Percentiles rank a stretch among this genome's conserved stretches.
Evolutionary conservation across 495 filamentous ascomycete species (phyloP).

Genomic region (Tetracladium marchalianum): DNA sequence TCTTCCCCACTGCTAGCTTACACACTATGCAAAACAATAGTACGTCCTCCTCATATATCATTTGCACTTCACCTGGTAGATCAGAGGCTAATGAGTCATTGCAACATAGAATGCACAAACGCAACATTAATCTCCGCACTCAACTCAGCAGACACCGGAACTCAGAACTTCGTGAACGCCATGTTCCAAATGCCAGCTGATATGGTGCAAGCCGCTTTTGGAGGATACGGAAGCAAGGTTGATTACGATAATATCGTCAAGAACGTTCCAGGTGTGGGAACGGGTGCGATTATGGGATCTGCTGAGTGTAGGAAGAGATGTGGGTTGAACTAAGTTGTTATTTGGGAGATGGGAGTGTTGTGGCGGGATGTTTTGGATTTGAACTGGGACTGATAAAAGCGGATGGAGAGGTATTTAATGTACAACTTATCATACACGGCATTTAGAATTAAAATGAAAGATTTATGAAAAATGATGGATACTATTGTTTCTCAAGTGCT

Average conservation of each 20-base stretch:
- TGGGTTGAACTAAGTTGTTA: too few relatives aligned
- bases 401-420: too few relatives aligned
- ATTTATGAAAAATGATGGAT: too few relatives aligned
- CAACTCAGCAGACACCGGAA: slow-evolving; percentile 26
- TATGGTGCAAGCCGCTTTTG: slow-evolving; percentile 24
- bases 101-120: slow-evolving; percentile 22
- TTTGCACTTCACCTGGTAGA: too few relatives aligned
- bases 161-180: slow-evolving; percentile 25
- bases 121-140: slow-evolving; percentile 27
- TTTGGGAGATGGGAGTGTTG: too few relatives aligned
- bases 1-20: slow-evolving; percentile 36
- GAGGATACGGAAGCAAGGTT: not conserved
- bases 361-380: too few relatives aligned
- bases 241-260: slow-evolving; percentile 5
- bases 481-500: too few relatives aligned
- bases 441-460: too few relatives aligned
- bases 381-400: too few relatives aligned
- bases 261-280: slow-evolving; percentile 22
- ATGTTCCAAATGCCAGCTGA: slow-evolving; percentile 21
- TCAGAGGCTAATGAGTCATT: too few relatives aligned
- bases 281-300: slow-evolving; percentile 22
- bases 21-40: slow-evolving; percentile 42
- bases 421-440: too few relatives aligned
- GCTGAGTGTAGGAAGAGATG: slow-evolving; percentile 15
- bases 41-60: not conserved